These are phyloP conservation scores for Jackrogersella minutella DNA, from an alignment of 495 filamentous ascomycete genomes.

Conservation along the genomic window DNA sequence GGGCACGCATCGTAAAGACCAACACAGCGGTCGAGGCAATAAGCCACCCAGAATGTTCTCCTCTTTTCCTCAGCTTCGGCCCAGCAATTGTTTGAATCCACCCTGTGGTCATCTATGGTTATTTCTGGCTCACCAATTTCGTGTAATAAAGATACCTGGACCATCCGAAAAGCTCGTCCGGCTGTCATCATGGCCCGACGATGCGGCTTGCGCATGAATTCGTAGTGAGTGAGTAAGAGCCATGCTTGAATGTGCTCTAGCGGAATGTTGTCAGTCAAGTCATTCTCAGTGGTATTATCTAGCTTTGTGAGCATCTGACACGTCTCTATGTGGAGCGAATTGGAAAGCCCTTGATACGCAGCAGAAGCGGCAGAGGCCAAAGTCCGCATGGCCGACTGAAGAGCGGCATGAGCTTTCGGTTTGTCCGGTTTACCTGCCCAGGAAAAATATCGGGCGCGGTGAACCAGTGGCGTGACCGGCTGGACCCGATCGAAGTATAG, in stretches of 20 bases:
- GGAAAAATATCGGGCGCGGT: not conserved
- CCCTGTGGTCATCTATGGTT: not conserved
- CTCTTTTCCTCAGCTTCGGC: slow-evolving; percentile 56
- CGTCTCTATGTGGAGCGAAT: slow-evolving; percentile 54
- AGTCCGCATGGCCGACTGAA: slow-evolving; percentile 65
- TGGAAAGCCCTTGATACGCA: slow-evolving; percentile 54
- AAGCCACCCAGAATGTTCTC: slow-evolving; percentile 59
- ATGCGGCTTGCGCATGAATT: slow-evolving; percentile 55
- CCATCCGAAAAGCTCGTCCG: slow-evolving; percentile 55
- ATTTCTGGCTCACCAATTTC: slow-evolving; percentile 33
- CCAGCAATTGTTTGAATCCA: not conserved
- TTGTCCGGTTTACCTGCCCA: not conserved
- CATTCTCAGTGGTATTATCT: not conserved
- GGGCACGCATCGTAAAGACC: slow-evolving; percentile 12
- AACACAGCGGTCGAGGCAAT: slow-evolving; percentile 50
- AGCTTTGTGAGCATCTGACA: slow-evolving; percentile 7
- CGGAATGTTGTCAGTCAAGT: not conserved
- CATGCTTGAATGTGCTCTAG: slow-evolving; percentile 61
- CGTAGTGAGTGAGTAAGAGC: slow-evolving; percentile 61
- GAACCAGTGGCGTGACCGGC: not conserved
- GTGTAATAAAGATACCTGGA: slow-evolving; percentile 53
- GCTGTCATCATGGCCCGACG: slow-evolving; percentile 56
- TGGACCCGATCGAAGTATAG: slow-evolving; percentile 3
- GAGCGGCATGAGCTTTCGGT: slow-evolving; percentile 40
- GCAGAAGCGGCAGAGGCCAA: slow-evolving; percentile 57